A percentile compares a stretch with the other conserved stretches of the same genome.
Evolutionary conservation across 1,284 basidiomycete genomes (phyloP).

Genomic region (Rhodotorula sp.): DNA sequence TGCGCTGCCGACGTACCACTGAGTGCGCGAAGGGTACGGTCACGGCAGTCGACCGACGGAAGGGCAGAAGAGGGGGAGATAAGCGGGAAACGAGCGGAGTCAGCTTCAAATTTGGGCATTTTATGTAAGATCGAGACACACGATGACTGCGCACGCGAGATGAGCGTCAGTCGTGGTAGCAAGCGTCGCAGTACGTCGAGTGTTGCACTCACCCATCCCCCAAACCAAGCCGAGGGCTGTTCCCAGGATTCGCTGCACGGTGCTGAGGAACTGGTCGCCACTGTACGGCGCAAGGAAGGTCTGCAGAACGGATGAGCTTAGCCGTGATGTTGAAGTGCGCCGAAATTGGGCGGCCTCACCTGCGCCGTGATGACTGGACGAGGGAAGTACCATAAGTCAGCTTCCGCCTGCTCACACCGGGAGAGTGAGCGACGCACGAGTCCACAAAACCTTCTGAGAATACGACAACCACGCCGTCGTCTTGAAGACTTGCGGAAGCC

Average conservation of each 20-base stretch:
- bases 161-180: not conserved
- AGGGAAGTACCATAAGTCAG: not conserved
- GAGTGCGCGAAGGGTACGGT: too few species aligned
- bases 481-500: slow-evolving; percentile 57
- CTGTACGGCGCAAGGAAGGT: slow-evolving; percentile 59
- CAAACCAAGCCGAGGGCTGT: slow-evolving; percentile 26
- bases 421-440: slow-evolving; percentile 47
- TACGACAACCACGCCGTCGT: slow-evolving; percentile 53
- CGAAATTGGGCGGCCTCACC: not conserved
- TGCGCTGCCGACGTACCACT: slow-evolving; percentile 61
- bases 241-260: slow-evolving; percentile 21
- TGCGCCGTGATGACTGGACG: slow-evolving; percentile 62
- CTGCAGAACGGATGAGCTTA: not conserved
- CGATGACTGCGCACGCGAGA: not conserved
- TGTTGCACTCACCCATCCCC: slow-evolving; percentile 16
- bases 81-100: not conserved
- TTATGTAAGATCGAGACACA: not conserved
- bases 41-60: not conserved
- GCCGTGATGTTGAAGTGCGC: not conserved
- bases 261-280: slow-evolving; percentile 58
- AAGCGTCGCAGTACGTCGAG: not conserved
- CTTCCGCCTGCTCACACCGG: not conserved
- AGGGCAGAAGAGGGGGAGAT: too few species aligned
- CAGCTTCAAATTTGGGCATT: not conserved
- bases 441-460: slow-evolving; percentile 48